These are phyloP conservation scores for Penicillium coffeae DNA, from an alignment of 495 filamentous ascomycete species.

Conservation along the genomic window DNA sequence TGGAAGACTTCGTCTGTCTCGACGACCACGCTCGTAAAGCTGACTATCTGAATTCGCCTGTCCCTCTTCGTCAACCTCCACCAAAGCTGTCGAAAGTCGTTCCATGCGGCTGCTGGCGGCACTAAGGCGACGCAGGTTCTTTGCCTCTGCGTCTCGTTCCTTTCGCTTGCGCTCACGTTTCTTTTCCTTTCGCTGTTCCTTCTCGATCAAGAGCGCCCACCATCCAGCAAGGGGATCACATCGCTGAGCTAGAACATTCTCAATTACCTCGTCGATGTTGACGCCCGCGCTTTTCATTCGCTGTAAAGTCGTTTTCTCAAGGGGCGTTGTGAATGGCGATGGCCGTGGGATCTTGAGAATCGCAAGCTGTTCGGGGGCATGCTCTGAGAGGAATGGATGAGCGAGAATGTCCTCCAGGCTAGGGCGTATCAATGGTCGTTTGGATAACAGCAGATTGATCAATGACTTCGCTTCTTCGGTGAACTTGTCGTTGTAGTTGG, in stretches of 20 bases:
- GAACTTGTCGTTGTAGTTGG: slow-evolving; percentile 76
- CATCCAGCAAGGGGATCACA: slow-evolving; percentile 91
- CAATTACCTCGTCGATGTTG: slow-evolving; percentile 89
- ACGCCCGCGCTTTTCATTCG: slow-evolving; percentile 94
- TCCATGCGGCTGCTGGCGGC: slow-evolving; percentile 82
- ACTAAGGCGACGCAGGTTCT: slow-evolving; percentile 75
- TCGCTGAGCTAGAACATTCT: slow-evolving; percentile 83
- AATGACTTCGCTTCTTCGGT: slow-evolving; percentile 72
- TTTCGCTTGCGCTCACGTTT: slow-evolving; percentile 80
- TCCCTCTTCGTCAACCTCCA: slow-evolving; percentile 72
- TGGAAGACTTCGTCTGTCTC: slow-evolving; percentile 54
- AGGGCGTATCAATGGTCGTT: slow-evolving; percentile 80
- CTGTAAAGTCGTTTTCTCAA: slow-evolving; percentile 89
- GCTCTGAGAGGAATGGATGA: slow-evolving; percentile 84
- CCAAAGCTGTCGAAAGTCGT: slow-evolving; percentile 66
- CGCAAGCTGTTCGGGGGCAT: slow-evolving; percentile 83
- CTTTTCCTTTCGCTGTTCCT: slow-evolving; percentile 86
- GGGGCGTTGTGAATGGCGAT: slow-evolving; percentile 76
- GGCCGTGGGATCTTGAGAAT: slow-evolving; percentile 84
- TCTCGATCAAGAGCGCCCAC: slow-evolving; percentile 95
- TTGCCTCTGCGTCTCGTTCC: slow-evolving; percentile 77
- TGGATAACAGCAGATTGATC: slow-evolving; percentile 74
- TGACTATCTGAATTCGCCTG: slow-evolving; percentile 28
- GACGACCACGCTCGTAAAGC: slow-evolving; percentile 45
- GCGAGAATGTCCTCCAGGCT: slow-evolving; percentile 81